phyloP scores from a whole-genome alignment of 176 grass and related monocot species.

The Bothriochloa decipiens region DNA sequence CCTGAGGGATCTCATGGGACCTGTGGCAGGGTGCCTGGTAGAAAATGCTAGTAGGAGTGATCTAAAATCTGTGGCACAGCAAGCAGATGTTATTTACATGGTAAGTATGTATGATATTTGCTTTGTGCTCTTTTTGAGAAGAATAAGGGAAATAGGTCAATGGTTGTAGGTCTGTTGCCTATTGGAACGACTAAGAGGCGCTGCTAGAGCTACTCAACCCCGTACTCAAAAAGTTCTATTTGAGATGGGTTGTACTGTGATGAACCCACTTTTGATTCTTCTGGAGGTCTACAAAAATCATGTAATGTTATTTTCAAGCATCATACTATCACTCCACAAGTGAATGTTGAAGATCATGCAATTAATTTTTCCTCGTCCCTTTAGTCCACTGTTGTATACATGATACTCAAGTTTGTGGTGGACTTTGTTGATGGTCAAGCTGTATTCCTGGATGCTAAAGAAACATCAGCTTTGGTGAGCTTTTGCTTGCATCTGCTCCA shows the following conservation, averaged over 20 bases:
- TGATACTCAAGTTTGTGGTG: conserved; percentile 98
- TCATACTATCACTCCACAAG: conserved; percentile 8
- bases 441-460: conserved; percentile 85
- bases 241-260: conserved; percentile 85
- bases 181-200: conserved; percentile 93
- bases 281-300: conserved; percentile 93
- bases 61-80: conserved; percentile 88
- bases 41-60: conserved; percentile 83
- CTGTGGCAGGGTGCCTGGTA: conserved; percentile 74
- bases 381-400: conserved; percentile 86
- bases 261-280: conserved; percentile 89
- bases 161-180: conserved; percentile 82
- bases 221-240: conserved; percentile 91
- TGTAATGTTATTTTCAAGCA: conserved; percentile 51
- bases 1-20: conserved; percentile 95
- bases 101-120: conserved; percentile 55
- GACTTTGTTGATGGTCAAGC: conserved; percentile 96
- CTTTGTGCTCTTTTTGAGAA: conserved; percentile 25
- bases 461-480: conserved; percentile 84
- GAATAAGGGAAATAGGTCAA: conserved; percentile 41
- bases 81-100: conserved; percentile 89
- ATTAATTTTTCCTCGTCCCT: conserved; percentile 26
- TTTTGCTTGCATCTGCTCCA: conserved; percentile 92
- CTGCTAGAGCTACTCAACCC: conserved; percentile 89
- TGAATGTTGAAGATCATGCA: conserved; percentile 35